Conservation (phyloP, 345 rosid genomes). For the Citrus maxima region DNA sequence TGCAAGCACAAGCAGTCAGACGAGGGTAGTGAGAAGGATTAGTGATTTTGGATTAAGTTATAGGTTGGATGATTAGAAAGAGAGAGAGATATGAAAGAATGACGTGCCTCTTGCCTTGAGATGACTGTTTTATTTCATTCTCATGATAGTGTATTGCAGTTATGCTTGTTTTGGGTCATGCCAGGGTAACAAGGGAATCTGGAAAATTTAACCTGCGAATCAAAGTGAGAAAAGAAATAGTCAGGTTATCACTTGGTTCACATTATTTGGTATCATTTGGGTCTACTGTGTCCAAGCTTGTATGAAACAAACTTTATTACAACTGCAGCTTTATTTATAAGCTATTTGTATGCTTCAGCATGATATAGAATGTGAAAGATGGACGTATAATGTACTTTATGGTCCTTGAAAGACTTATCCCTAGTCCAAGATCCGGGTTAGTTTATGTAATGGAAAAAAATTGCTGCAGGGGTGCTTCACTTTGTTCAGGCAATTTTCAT, state of each 20-base stretch:
- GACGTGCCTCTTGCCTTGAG: not conserved
- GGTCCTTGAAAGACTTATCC: not conserved
- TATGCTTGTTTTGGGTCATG: not conserved
- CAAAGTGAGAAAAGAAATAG: not conserved
- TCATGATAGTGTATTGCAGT: not conserved
- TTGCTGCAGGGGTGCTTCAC: conserved; percentile 73
- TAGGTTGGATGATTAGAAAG: not conserved
- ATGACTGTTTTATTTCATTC: not conserved
- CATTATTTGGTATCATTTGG: not conserved
- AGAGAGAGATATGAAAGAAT: not conserved
- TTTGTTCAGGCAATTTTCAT: conserved; percentile 73
- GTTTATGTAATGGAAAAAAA: conserved; percentile 30
- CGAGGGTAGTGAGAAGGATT: not conserved
- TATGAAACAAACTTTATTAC: not conserved
- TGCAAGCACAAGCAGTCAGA: not conserved
- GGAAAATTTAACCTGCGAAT: conserved; percentile 1
- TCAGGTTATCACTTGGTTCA: not conserved
- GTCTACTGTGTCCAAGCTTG: not conserved
- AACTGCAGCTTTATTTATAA: not conserved
- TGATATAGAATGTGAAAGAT: not conserved
- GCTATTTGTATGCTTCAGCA: not conserved
- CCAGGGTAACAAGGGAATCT: not conserved
- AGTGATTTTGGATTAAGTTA: not conserved
- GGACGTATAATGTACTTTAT: not conserved
- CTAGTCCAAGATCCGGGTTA: conserved; percentile 13